Percentiles rank a stretch among this genome's conserved stretches.
Evolutionary conservation across 306 rosid genomes (phyloP).

Genomic region (Adenanthera pavonina): DNA sequence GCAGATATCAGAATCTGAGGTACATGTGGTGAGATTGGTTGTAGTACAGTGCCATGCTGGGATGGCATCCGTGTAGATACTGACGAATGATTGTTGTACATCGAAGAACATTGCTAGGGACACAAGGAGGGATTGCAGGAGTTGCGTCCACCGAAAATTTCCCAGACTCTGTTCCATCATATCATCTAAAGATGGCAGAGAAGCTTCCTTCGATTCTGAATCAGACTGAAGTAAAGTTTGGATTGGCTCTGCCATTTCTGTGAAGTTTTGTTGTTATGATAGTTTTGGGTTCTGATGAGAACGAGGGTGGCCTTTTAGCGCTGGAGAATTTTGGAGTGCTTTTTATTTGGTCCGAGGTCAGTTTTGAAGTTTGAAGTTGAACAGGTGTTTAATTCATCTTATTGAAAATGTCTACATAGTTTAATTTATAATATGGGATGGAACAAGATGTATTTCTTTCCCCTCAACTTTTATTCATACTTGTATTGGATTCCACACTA

Average conservation of each 20-base stretch:
- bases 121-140: conserved; percentile 34
- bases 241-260: conserved; percentile 6
- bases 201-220: background rate
- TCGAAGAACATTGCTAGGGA: conserved; percentile 37
- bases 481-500: too few species aligned
- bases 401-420: too few species aligned
- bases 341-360: too few species aligned
- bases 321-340: too few species aligned
- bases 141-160: conserved; percentile 15
- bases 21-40: background rate
- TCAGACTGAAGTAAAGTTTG: background rate
- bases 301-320: background rate
- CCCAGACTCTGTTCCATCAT: background rate
- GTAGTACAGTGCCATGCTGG: conserved; percentile 47
- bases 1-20: conserved; percentile 36
- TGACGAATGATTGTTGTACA: conserved; percentile 42
- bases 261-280: background rate
- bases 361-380: too few species aligned
- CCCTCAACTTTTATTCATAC: too few species aligned
- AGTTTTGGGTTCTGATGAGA: background rate
- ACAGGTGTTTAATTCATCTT: too few species aligned
- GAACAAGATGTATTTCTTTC: too few species aligned
- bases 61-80: conserved; percentile 34
- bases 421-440: too few species aligned
- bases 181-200: background rate